These are phyloP conservation scores for Macrophomina pseudophaseolina DNA, from an alignment of 2,329 filamentous ascomycete genomes.

Conservation along the genomic window DNA sequence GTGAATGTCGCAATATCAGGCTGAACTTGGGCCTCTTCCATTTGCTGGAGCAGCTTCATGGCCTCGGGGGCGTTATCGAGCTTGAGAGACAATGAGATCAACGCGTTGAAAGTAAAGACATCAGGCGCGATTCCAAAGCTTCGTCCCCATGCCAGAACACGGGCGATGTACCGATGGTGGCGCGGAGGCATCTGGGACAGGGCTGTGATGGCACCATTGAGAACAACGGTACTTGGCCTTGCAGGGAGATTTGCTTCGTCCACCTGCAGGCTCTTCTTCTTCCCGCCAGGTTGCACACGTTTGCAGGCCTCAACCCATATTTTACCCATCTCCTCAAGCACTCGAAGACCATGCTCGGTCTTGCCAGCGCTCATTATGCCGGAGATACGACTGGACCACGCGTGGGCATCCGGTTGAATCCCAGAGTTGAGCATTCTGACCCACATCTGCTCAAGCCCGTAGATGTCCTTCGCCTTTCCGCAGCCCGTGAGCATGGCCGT, in stretches of 20 bases:
- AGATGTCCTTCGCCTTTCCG: constrained; percentile 61
- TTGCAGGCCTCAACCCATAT: constrained; percentile 57
- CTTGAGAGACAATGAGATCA: constrained; percentile 66
- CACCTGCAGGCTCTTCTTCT: constrained; percentile 29
- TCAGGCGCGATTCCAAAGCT: constrained; percentile 54
- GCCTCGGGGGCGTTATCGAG: constrained; percentile 56
- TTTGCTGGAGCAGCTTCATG: constrained; percentile 60
- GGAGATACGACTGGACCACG: constrained; percentile 74
- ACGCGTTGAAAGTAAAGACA: constrained; percentile 66
- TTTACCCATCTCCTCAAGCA: constrained; percentile 69
- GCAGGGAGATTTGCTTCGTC: constrained; percentile 37
- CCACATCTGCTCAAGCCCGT: constrained; percentile 72
- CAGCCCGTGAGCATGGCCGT: constrained; percentile 76
- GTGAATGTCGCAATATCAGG: constrained; percentile 75
- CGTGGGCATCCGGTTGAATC: constrained; percentile 64
- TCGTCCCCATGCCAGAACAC: constrained; percentile 49
- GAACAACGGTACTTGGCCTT: constrained; percentile 65
- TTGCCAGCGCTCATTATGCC: constrained; percentile 64
- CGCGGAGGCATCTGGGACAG: constrained; percentile 37
- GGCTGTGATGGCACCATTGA: constrained; percentile 73
- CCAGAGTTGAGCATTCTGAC: constrained; percentile 62
- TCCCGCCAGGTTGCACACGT: not conserved
- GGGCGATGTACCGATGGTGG: constrained; percentile 40
- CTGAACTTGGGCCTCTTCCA: constrained; percentile 61
- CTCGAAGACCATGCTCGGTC: constrained; percentile 63